These are phyloP conservation scores for Tubosaeta sp. DNA, from an alignment of 768 basidiomycete genomes.

Conservation along the genomic window DNA sequence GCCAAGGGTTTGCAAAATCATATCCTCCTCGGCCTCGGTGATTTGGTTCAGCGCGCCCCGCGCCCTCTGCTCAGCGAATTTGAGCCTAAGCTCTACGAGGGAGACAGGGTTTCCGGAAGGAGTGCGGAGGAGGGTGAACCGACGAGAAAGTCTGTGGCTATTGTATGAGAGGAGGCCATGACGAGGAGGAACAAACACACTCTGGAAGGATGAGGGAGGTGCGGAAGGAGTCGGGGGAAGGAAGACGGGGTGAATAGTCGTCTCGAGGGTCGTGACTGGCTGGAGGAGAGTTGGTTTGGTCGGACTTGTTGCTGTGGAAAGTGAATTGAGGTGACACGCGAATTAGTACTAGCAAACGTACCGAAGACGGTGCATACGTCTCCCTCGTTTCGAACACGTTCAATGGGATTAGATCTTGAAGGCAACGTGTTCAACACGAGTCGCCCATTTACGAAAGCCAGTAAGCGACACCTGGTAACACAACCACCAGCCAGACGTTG, in stretches of 20 bases:
- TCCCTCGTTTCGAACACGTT: conserved; percentile 73
- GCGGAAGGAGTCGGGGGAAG: conserved; percentile 73
- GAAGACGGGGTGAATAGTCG: conserved; percentile 49
- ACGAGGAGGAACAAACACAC: conserved; percentile 43
- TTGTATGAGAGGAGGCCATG: conserved; percentile 8
- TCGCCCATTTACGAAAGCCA: conserved; percentile 32
- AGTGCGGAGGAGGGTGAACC: conserved; percentile 75
- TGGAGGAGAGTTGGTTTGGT: conserved; percentile 49
- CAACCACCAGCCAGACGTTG: neutral
- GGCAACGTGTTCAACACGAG: conserved; percentile 81
- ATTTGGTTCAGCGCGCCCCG: conserved; percentile 65
- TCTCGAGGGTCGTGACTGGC: conserved; percentile 33
- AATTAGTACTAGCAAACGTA: conserved; percentile 38
- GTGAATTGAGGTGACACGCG: conserved; percentile 27
- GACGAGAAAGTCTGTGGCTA: conserved; percentile 63
- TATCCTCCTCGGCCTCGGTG: conserved; percentile 79
- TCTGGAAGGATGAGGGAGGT: conserved; percentile 83
- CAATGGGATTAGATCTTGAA: conserved; percentile 32
- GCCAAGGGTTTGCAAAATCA: conserved; percentile 73
- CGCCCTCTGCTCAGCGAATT: conserved; percentile 73
- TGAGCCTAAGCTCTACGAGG: conserved; percentile 58
- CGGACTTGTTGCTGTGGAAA: conserved; percentile 68
- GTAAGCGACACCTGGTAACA: too few species aligned
- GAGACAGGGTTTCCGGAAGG: conserved; percentile 62
- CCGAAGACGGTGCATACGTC: conserved; percentile 78